phyloP scores from a whole-genome alignment of 768 basidiomycete species.

The Serendipita indica region DNA sequence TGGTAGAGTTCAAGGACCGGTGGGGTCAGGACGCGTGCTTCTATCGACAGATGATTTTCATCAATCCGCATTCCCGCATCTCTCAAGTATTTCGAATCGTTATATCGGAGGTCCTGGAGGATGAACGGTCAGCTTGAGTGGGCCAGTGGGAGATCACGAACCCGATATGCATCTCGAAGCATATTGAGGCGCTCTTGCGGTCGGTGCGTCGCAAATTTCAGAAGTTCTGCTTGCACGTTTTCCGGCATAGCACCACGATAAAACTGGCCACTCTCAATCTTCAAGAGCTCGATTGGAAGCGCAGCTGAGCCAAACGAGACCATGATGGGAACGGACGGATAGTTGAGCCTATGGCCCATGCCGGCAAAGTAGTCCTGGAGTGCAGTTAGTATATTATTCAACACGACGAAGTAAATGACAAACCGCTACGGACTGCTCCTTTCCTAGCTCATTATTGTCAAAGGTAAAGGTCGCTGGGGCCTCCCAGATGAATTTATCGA shows the following conservation, averaged over 20 bases:
- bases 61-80: neutral
- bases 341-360: neutral
- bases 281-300: neutral
- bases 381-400: neutral
- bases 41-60: neutral
- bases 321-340: neutral
- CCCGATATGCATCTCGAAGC: no score
- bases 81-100: neutral
- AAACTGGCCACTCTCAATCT: neutral
- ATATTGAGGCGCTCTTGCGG: neutral
- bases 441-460: neutral
- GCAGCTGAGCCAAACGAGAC: neutral
- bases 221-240: neutral
- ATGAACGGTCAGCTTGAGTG: neutral
- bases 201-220: neutral
- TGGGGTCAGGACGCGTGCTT: neutral
- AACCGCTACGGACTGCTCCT: neutral
- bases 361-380: neutral
- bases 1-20: neutral
- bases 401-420: neutral
- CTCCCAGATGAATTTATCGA: neutral
- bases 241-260: conserved; percentile 6
- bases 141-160: no score
- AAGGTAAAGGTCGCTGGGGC: neutral
- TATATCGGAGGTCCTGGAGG: neutral